Conservation (phyloP, 176 grass and related monocot genomes). For the Otatea glauca region DNA sequence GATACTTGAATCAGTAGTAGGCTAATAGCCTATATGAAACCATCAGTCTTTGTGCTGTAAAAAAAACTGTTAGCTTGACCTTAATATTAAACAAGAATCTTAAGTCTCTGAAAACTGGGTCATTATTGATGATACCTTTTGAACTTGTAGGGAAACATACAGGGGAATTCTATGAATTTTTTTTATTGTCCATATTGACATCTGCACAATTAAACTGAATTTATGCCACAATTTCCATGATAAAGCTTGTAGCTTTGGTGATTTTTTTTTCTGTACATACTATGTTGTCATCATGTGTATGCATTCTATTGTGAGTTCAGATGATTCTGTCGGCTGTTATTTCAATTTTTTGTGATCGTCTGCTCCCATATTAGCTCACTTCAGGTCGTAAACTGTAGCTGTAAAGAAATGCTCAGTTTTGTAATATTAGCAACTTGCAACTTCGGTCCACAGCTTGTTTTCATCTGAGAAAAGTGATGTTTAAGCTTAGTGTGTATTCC, state of each 20-base stretch:
- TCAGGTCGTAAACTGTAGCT: not conserved
- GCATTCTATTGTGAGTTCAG: not conserved
- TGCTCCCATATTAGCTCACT: slow-evolving; percentile 1
- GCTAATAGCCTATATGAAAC: slow-evolving; percentile 1
- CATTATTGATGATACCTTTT: not conserved
- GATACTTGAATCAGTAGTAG: not conserved
- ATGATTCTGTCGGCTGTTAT: not conserved
- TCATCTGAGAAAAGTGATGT: not conserved
- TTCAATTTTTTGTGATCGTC: not conserved
- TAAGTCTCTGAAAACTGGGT: not conserved
- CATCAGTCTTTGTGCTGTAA: not conserved
- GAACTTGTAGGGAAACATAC: slow-evolving; percentile 3
- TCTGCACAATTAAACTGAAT: not conserved
- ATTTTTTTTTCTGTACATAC: slow-evolving; percentile 2
- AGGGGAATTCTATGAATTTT: not conserved
- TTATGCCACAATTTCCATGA: not conserved
- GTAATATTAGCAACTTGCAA: slow-evolving; percentile 1
- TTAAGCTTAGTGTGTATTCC: not conserved
- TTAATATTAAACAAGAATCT: not conserved
- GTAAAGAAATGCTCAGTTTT: slow-evolving; percentile 12
- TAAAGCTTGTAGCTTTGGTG: not conserved
- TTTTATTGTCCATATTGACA: not conserved
- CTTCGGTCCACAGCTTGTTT: not conserved
- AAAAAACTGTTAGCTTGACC: not conserved
- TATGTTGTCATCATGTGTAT: not conserved